Percentiles rank a stretch among this genome's conserved stretches.
These are phyloP conservation scores for Penicillium lagena DNA, from an alignment of 495 filamentous ascomycete genomes.

Conservation along the genomic window DNA sequence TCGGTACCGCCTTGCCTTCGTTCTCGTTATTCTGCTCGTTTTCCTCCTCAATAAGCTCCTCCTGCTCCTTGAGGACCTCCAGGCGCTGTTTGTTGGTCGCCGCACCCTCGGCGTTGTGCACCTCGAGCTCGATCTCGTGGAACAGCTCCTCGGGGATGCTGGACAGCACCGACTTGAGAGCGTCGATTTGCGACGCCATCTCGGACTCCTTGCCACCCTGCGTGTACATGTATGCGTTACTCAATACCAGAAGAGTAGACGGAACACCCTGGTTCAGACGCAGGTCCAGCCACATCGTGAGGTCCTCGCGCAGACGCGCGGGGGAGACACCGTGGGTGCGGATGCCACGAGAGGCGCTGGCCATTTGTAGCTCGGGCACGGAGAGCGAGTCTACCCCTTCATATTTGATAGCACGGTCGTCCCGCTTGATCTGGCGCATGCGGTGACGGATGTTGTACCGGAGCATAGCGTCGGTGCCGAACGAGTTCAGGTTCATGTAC, in stretches of 20 bases:
- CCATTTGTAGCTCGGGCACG: constrained; percentile 88
- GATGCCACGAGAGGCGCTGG: constrained; percentile 83
- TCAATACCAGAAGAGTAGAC: constrained; percentile 89
- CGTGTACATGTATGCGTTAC: constrained; percentile 94
- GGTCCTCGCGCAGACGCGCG: constrained; percentile 78
- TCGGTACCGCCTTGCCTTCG: constrained; percentile 52
- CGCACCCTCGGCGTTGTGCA: constrained; percentile 92
- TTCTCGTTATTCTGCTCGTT: constrained; percentile 80
- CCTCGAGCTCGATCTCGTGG: constrained; percentile 99
- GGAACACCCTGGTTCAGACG: constrained; percentile 89
- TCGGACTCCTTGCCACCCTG: constrained; percentile 78
- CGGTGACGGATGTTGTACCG: constrained; percentile 96
- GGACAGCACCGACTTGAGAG: constrained; percentile 83
- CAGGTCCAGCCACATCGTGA: constrained; percentile 92
- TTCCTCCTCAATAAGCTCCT: constrained; percentile 96
- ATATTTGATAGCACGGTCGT: constrained; percentile 90
- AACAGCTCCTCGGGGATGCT: constrained; percentile 97
- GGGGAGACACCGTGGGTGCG: constrained; percentile 88
- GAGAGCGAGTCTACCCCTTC: constrained; percentile 92
- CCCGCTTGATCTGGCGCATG: constrained; percentile 98
- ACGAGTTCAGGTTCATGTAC: constrained; percentile 96
- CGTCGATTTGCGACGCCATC: constrained; percentile 86
- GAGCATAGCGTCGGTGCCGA: constrained; percentile 93
- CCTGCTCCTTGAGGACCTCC: constrained; percentile 98
- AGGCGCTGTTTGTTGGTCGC: constrained; percentile 98